Conservation (phyloP, 2,329 filamentous ascomycete species). For the Botrytis fragariae region DNA sequence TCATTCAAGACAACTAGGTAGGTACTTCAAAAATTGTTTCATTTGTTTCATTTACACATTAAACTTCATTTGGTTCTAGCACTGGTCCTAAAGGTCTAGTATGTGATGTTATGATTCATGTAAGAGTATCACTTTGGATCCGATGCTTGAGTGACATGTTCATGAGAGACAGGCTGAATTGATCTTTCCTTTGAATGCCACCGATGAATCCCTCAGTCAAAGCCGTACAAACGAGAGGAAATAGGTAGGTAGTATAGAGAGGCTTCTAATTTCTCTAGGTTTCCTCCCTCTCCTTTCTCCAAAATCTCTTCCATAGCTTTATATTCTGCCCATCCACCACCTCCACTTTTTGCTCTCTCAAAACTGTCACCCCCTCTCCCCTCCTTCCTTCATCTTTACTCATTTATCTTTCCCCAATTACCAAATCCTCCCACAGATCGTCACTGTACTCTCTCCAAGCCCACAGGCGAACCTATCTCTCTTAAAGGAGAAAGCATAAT, state of each 20-base stretch:
- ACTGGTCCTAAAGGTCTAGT: background rate
- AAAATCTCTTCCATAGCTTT: background rate
- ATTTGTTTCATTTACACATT: background rate
- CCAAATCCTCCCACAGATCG: background rate
- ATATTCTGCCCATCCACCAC: background rate
- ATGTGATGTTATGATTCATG: background rate
- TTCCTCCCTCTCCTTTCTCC: background rate
- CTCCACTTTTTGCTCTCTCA: background rate
- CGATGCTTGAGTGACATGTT: background rate
- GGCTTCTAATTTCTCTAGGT: background rate
- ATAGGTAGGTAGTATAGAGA: background rate
- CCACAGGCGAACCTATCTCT: background rate
- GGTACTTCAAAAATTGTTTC: background rate
- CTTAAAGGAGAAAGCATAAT: background rate
- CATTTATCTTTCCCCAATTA: too few relatives aligned
- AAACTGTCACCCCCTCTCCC: background rate
- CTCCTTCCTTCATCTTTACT: background rate
- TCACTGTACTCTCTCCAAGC: background rate
- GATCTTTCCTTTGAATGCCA: background rate
- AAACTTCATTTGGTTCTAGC: background rate
- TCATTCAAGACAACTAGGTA: background rate
- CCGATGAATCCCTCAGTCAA: background rate
- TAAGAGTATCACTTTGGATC: background rate
- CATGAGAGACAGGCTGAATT: background rate
- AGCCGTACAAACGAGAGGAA: background rate